Conservation (phyloP, 2,329 filamentous ascomycete species). For the Talaromyces pinophilus region DNA sequence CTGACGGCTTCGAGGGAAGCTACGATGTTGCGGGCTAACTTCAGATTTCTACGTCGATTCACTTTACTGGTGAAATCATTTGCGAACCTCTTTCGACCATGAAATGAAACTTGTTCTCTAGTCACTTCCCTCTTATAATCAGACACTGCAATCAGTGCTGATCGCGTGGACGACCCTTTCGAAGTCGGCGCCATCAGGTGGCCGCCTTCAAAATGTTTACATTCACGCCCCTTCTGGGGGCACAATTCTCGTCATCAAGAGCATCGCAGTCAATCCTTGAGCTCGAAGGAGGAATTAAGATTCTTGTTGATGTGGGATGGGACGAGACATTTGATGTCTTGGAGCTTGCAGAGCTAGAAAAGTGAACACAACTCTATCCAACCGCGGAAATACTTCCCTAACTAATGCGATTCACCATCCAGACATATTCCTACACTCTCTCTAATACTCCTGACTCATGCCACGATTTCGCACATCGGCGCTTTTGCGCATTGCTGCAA, state of each 20-base stretch:
- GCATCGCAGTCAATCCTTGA: conserved; percentile 95
- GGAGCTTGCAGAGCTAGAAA: conserved; percentile 85
- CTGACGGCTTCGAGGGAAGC: neutral
- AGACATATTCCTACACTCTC: conserved; percentile 91
- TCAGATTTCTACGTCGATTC: neutral
- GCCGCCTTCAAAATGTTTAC: conserved; percentile 72
- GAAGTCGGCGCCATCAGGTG: conserved; percentile 17
- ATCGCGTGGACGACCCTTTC: conserved; percentile 5
- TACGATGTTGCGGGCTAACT: neutral
- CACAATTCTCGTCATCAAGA: conserved; percentile 74
- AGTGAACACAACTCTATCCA: conserved; percentile 55
- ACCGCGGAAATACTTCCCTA: conserved; percentile 12
- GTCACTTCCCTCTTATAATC: neutral
- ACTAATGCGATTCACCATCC: conserved; percentile 21
- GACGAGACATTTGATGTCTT: conserved; percentile 83
- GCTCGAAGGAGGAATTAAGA: conserved; percentile 93
- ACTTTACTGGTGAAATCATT: neutral
- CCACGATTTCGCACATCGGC: conserved; percentile 85
- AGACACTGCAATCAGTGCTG: neutral
- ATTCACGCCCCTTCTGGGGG: conserved; percentile 88
- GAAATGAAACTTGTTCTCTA: neutral
- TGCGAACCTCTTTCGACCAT: neutral
- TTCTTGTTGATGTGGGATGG: conserved; percentile 94
- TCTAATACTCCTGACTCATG: conserved; percentile 89
- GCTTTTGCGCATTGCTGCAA: conserved; percentile 97